phyloP scores from a whole-genome alignment of 305 asterid species.

The Fraxinus ornus region DNA sequence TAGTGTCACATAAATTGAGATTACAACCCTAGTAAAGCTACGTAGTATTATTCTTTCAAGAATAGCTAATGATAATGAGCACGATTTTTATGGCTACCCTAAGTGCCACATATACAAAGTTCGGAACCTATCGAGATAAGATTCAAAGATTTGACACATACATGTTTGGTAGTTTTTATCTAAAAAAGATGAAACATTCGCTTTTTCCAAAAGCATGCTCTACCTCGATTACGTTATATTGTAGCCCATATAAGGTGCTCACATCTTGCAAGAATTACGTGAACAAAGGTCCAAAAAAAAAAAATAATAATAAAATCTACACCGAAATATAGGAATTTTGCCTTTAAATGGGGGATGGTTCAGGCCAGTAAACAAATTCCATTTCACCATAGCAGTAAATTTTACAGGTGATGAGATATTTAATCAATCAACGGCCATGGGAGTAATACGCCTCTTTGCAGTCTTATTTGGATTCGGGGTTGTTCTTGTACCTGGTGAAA shows the following conservation, averaged over 20 bases:
- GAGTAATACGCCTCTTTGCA: conserved; percentile 79
- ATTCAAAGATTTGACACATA: background rate
- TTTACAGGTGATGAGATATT: background rate
- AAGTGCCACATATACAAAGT: background rate
- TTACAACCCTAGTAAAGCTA: too few species aligned
- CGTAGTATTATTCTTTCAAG: background rate
- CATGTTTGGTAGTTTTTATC: background rate
- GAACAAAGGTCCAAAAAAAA: background rate
- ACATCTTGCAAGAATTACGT: background rate
- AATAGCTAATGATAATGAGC: background rate
- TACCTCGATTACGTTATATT: background rate
- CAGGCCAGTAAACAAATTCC: background rate
- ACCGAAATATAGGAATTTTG: background rate
- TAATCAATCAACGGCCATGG: conserved; percentile 63
- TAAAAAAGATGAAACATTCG: background rate
- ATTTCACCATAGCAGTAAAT: background rate
- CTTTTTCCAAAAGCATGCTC: background rate
- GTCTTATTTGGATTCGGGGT: conserved; percentile 46
- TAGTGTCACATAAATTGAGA: too few species aligned
- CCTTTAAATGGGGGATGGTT: background rate
- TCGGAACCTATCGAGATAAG: background rate
- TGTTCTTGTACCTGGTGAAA: conserved; percentile 31
- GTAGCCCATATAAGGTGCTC: background rate
- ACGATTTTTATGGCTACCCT: background rate
- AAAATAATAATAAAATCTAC: background rate